Conservation (phyloP, 2,329 filamentous ascomycete genomes). For the Tothia fuscella region DNA sequence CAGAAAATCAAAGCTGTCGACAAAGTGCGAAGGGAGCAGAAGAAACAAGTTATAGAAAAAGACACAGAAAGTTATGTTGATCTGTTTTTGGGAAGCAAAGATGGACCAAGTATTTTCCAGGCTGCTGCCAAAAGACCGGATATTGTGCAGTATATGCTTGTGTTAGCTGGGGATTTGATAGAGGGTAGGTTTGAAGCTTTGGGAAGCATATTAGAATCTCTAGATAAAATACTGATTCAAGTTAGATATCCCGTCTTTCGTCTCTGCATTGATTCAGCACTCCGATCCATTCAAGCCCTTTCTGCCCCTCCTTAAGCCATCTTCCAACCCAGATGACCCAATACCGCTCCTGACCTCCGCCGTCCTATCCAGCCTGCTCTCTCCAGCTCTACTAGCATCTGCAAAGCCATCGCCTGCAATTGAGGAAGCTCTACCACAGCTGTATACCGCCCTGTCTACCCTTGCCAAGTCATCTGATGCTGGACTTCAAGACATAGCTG, state of each 20-base stretch:
- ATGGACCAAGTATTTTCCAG: conserved; percentile 67
- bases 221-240: conserved; percentile 14
- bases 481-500: conserved; percentile 87
- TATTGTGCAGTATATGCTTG: conserved; percentile 89
- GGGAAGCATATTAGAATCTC: neutral
- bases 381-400: conserved; percentile 47
- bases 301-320: conserved; percentile 70
- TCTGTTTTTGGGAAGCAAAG: conserved; percentile 58
- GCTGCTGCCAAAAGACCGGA: conserved; percentile 74
- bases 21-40: conserved; percentile 86
- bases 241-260: conserved; percentile 66
- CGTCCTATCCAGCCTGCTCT: conserved; percentile 70
- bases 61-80: conserved; percentile 70
- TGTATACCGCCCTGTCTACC: conserved; percentile 76
- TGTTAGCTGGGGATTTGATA: conserved; percentile 76
- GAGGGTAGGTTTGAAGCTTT: conserved; percentile 47
- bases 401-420: conserved; percentile 50
- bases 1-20: conserved; percentile 94
- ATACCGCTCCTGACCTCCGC: conserved; percentile 84
- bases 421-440: conserved; percentile 62
- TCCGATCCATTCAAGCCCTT: conserved; percentile 64
- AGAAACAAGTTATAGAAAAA: conserved; percentile 67
- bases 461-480: conserved; percentile 78
- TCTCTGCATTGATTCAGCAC: conserved; percentile 62
- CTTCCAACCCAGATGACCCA: conserved; percentile 71